A percentile compares a stretch with the other conserved stretches of the same genome.
phyloP scores from a whole-genome alignment of 208 protist genomes.

The Trypanosoma vivax region DNA sequence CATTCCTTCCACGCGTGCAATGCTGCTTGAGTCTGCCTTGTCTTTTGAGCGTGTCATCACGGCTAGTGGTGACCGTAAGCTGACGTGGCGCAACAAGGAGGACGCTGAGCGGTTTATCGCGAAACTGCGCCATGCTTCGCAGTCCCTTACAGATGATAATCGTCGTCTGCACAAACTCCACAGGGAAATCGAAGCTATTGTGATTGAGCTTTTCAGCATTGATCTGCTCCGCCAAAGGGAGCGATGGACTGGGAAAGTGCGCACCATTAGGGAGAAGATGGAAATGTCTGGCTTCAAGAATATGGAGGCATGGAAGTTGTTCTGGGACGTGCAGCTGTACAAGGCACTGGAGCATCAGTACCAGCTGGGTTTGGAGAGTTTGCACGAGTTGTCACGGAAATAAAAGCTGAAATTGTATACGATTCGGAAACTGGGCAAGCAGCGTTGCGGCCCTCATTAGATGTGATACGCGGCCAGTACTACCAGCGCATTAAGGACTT shows the following conservation, averaged over 20 bases:
- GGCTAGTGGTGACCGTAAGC: conserved; percentile 62
- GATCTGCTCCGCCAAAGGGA: conserved; percentile 90
- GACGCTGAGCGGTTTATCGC: conserved; percentile 81
- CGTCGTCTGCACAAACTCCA: conserved; percentile 91
- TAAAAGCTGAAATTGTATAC: conserved; percentile 90
- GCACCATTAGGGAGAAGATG: conserved; percentile 84
- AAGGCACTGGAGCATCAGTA: conserved; percentile 96
- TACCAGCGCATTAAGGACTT: conserved; percentile 94
- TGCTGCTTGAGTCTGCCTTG: conserved; percentile 85
- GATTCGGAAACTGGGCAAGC: conserved; percentile 71
- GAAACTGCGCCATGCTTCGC: conserved; percentile 75
- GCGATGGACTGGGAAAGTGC: conserved; percentile 89
- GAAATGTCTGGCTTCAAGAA: conserved; percentile 79
- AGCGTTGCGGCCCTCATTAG: conserved; percentile 82
- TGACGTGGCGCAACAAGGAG: conserved; percentile 78
- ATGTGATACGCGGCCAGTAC: conserved; percentile 90
- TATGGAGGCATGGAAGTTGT: conserved; percentile 91
- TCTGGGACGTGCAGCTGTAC: conserved; percentile 98
- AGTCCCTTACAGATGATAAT: conserved; percentile 88
- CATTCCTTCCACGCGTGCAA: conserved; percentile 85
- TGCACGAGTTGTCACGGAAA: conserved; percentile 91
- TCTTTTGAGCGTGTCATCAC: conserved; percentile 90
- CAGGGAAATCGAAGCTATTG: conserved; percentile 70
- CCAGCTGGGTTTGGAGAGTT: conserved; percentile 85
- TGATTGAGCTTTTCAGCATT: conserved; percentile 86